phyloP scores from a whole-genome alignment of 768 basidiomycete species.

The Tremella yokohamensis region DNA sequence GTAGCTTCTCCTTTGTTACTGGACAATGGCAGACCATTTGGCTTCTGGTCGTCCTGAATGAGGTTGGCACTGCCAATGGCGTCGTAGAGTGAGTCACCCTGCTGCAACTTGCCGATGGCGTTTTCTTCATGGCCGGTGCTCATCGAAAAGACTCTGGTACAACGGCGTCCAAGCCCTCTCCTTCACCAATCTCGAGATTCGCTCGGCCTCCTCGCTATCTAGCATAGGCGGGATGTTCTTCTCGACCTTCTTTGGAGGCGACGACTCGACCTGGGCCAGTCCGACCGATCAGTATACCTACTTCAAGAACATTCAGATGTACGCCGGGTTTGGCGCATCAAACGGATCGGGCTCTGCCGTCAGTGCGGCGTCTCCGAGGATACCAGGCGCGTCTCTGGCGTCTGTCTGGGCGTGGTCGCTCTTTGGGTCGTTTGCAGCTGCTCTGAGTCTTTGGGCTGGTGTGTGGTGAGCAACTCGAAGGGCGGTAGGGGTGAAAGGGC shows the following conservation, averaged over 20 bases:
- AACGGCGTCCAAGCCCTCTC: slow-evolving; percentile 65
- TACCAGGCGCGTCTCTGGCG: too few species aligned
- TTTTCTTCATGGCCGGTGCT: background rate
- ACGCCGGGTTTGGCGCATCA: slow-evolving; percentile 27
- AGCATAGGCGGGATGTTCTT: slow-evolving; percentile 69
- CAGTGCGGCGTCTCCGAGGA: background rate
- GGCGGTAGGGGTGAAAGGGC: too few species aligned
- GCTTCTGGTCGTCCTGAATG: slow-evolving; percentile 74
- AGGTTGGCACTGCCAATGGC: slow-evolving; percentile 67
- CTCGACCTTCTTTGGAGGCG: slow-evolving; percentile 84
- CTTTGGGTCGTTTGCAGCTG: too few species aligned
- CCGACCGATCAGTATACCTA: slow-evolving; percentile 66
- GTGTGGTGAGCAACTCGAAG: too few species aligned
- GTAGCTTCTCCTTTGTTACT: slow-evolving; percentile 42
- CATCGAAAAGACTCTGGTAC: slow-evolving; percentile 46
- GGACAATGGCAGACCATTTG: slow-evolving; percentile 56
- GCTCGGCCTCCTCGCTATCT: slow-evolving; percentile 57
- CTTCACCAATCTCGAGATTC: slow-evolving; percentile 64
- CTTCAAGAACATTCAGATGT: slow-evolving; percentile 63
- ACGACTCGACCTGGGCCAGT: slow-evolving; percentile 68
- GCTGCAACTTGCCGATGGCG: background rate
- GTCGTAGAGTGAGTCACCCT: slow-evolving; percentile 58
- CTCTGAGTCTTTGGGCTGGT: too few species aligned
- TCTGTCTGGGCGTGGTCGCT: too few species aligned
- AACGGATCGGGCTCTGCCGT: slow-evolving; percentile 20